These are phyloP conservation scores for Alternaria solani DNA, from an alignment of 2,329 filamentous ascomycete genomes.

Conservation along the genomic window DNA sequence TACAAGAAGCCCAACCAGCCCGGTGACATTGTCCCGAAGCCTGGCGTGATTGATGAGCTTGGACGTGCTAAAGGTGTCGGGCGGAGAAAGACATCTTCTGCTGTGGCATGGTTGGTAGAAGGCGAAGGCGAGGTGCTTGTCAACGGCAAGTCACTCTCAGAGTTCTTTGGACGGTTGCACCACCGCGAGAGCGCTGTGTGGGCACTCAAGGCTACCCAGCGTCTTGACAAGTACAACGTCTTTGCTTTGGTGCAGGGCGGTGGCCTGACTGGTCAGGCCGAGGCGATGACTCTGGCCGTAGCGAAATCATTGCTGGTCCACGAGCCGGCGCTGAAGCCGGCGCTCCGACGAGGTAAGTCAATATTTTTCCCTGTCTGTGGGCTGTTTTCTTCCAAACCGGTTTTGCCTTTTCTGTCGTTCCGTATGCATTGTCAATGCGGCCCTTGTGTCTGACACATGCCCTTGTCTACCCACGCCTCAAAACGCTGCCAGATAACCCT, in stretches of 20 bases:
- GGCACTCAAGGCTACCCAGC: conserved; percentile 81
- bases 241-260: conserved; percentile 87
- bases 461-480: conserved; percentile 10
- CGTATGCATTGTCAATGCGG: conserved; percentile 3
- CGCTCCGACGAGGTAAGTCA: conserved; percentile 83
- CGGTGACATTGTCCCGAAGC: conserved; percentile 68
- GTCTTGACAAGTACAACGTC: conserved; percentile 96
- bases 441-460: conserved; percentile 6
- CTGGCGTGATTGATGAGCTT: conserved; percentile 74
- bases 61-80: conserved; percentile 84
- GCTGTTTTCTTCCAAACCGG: background rate
- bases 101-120: conserved; percentile 88
- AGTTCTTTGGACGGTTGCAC: conserved; percentile 86
- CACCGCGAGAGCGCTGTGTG: conserved; percentile 94
- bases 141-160: conserved; percentile 85
- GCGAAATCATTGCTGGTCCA: conserved; percentile 88
- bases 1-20: conserved; percentile 82
- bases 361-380: conserved; percentile 6
- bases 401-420: conserved; percentile 3
- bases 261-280: conserved; percentile 92
- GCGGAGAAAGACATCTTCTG: conserved; percentile 85
- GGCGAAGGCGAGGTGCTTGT: conserved; percentile 88
- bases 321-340: conserved; percentile 89
- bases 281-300: conserved; percentile 89
- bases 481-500: conserved; percentile 15